These are phyloP conservation scores for Mortierella hygrophila DNA, from an alignment of 192 early-diverging fungal genomes.

Conservation along the genomic window DNA sequence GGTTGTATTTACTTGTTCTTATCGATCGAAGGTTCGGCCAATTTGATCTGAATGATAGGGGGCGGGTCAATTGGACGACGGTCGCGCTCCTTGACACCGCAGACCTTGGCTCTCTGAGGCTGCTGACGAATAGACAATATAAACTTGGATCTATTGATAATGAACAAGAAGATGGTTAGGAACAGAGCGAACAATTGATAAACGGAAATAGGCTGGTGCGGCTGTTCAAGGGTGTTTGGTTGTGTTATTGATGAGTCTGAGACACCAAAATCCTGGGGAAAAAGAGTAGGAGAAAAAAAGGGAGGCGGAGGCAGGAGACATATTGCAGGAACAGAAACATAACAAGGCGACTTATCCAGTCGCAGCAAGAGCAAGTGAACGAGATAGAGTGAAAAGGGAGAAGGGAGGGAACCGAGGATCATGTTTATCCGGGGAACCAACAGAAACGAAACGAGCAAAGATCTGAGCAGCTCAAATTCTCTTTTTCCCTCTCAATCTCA, in stretches of 20 bases:
- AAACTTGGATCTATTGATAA: conserved; percentile 54
- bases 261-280: background rate
- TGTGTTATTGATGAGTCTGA: background rate
- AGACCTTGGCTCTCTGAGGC: conserved; percentile 88
- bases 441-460: background rate
- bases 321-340: background rate
- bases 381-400: background rate
- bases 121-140: conserved; percentile 81
- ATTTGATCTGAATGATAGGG: conserved; percentile 73
- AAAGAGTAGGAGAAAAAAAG: background rate
- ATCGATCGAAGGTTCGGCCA: conserved; percentile 42
- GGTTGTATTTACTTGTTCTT: conserved; percentile 33
- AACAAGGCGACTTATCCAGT: background rate
- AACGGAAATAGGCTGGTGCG: background rate
- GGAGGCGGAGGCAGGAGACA: background rate
- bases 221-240: background rate
- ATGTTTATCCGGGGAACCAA: conserved; percentile 28
- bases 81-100: conserved; percentile 92
- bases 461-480: conserved; percentile 8
- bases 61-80: conserved; percentile 85
- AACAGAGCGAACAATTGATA: background rate
- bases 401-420: background rate
- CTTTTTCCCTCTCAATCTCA: background rate
- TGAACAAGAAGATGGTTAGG: background rate
- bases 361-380: background rate